These are phyloP conservation scores for Davidsoniella neocaledoniae DNA, from an alignment of 2,329 filamentous ascomycete species.

Conservation along the genomic window DNA sequence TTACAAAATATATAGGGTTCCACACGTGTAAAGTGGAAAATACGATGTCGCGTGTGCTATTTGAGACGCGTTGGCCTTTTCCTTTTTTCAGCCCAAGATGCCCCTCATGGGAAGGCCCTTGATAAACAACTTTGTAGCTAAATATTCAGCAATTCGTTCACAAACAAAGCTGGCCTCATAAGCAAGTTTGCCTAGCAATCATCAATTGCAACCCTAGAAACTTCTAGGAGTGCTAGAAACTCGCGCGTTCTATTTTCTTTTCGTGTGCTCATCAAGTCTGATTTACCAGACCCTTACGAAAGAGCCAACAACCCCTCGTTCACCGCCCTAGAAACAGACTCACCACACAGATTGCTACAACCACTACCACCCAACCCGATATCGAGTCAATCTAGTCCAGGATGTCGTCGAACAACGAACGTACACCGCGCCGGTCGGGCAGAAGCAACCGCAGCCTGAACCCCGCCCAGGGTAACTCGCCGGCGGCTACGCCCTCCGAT, in stretches of 20 bases:
- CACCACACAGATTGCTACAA: background rate
- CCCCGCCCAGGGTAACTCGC: conserved; percentile 1
- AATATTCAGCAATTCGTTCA: background rate
- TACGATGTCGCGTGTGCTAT: conserved; percentile 9
- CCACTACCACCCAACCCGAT: too few relatives aligned
- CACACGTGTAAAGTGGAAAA: conserved; percentile 8
- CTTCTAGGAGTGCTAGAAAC: too few relatives aligned
- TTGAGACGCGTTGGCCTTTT: conserved; percentile 3
- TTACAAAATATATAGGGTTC: background rate
- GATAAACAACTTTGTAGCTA: background rate
- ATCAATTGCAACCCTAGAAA: background rate
- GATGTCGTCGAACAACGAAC: conserved; percentile 11
- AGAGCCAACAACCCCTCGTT: background rate
- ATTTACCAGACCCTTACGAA: too few relatives aligned
- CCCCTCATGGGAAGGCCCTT: background rate
- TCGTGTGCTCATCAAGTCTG: too few relatives aligned
- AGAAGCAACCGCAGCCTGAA: conserved; percentile 3
- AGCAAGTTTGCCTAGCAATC: too few relatives aligned
- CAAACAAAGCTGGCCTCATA: background rate
- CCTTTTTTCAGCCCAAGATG: background rate
- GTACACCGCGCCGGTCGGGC: conserved; percentile 8
- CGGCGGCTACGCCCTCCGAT: conserved; percentile 8
- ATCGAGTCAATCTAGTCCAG: background rate
- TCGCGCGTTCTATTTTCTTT: too few relatives aligned
- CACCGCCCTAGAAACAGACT: background rate